Percentiles rank a stretch among this genome's conserved stretches.
Evolutionary conservation across 306 rosid genomes (phyloP).

Genomic region (Styphnolobium japonicum): DNA sequence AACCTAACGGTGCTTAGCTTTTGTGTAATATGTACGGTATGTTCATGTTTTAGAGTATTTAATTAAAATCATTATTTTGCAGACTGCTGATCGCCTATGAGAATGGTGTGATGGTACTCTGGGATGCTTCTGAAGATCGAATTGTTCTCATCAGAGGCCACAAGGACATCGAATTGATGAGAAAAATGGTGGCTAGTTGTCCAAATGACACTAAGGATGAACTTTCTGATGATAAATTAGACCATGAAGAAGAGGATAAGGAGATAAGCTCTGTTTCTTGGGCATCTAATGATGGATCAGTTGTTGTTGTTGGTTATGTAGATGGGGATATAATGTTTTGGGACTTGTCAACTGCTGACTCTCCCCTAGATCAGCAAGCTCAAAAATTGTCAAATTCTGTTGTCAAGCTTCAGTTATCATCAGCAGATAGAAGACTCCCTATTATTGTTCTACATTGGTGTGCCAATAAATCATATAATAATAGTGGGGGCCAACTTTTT

Average conservation of each 20-base stretch:
- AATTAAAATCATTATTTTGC: slow-evolving; percentile 38
- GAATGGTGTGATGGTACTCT: slow-evolving; percentile 74
- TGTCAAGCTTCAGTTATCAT: slow-evolving; percentile 73
- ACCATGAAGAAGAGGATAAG: slow-evolving; percentile 53
- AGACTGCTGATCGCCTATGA: slow-evolving; percentile 82
- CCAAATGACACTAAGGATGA: slow-evolving; percentile 34
- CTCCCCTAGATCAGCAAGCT: slow-evolving; percentile 38
- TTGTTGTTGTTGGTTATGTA: slow-evolving; percentile 76
- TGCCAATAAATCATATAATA: slow-evolving; percentile 35
- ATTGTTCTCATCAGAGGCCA: slow-evolving; percentile 68
- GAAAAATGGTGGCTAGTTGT: slow-evolving; percentile 31
- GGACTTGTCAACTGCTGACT: slow-evolving; percentile 58
- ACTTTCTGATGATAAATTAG: slow-evolving; percentile 43
- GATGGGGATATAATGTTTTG: slow-evolving; percentile 93
- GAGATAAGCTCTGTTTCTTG: slow-evolving; percentile 85
- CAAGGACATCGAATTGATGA: slow-evolving; percentile 55
- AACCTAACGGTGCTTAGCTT: background rate
- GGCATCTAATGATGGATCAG: slow-evolving; percentile 75
- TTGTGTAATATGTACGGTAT: background rate
- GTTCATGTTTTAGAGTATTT: background rate
- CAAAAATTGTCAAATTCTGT: slow-evolving; percentile 44
- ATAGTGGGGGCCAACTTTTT: slow-evolving; percentile 59
- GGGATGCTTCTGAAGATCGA: slow-evolving; percentile 87
- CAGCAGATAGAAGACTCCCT: slow-evolving; percentile 71
- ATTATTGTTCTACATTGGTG: slow-evolving; percentile 70